phyloP scores from a whole-genome alignment of 2,329 filamentous ascomycete genomes.

The Ascochyta koolunga region DNA sequence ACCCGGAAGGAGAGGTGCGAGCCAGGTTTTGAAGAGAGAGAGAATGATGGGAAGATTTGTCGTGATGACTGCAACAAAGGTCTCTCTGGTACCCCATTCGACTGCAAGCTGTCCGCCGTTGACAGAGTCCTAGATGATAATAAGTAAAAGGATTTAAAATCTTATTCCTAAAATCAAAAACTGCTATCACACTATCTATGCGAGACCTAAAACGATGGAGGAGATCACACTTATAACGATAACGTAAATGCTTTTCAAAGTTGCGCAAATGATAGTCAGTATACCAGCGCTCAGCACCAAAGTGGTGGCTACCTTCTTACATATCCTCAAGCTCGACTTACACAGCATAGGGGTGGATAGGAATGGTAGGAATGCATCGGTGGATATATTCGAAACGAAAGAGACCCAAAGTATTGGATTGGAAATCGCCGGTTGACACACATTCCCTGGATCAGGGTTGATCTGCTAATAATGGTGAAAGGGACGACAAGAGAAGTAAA shows the following conservation, averaged over 20 bases:
- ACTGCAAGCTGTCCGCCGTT: constrained; percentile 52
- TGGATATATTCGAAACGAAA: constrained; percentile 59
- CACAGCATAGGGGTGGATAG: constrained; percentile 65
- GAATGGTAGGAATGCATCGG: constrained; percentile 64
- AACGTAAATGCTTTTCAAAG: constrained; percentile 61
- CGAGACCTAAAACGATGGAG: background rate
- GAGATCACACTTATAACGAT: constrained; percentile 36
- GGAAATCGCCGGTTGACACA: constrained; percentile 19
- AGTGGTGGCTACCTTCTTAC: constrained; percentile 61
- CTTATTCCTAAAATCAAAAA: too few relatives aligned
- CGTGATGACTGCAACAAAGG: constrained; percentile 54
- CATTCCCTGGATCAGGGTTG: constrained; percentile 59
- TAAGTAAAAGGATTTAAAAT: background rate
- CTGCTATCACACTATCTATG: too few relatives aligned
- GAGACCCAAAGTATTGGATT: constrained; percentile 17
- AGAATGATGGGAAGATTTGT: constrained; percentile 51
- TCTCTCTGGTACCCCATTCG: constrained; percentile 55
- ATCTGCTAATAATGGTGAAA: constrained; percentile 65
- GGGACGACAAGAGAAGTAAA: constrained; percentile 60
- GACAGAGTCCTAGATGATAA: constrained; percentile 35
- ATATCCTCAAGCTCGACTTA: constrained; percentile 54
- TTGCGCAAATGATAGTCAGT: constrained; percentile 63
- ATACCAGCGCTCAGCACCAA: constrained; percentile 62
- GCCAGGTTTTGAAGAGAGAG: constrained; percentile 20
- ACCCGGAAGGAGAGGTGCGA: constrained; percentile 18